Base-by-base conservation (phyloP, 2,329 filamentous ascomycete species). In the Pleoardoris graminearum region DNA sequence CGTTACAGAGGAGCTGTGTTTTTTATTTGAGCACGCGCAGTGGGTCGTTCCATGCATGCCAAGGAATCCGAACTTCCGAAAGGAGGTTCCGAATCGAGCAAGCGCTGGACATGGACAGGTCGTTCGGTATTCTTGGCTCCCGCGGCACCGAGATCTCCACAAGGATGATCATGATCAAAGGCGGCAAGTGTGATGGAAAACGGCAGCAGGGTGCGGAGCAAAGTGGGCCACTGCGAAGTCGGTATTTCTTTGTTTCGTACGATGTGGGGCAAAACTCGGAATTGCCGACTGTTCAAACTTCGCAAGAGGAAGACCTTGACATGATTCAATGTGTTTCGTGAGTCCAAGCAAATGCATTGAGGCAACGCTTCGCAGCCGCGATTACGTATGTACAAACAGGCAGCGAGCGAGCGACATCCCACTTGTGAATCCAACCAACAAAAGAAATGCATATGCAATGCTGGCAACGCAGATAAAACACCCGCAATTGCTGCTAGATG, bases 381-480 rank as follows among this genome's bases (percentile, higher is more conserved):
- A 41, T 39, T 36, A 50, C 7, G 33, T 53, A 47, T 43, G 22
- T 50, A 54, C 43, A 53, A 17, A 53, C 47, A 54, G 12, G 32
- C 32, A 38, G 36, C 29, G 22, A 47, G 39, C 44, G 29, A 48
- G 41, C 41, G 51, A 54, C 41, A 25, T 38, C 33, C 45, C 11
- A 19, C 21, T 17, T 19, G 16, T 23, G n/a, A 37, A 44, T 38
- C 38, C 38, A 36, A 41, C 38, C 16, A 6, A 16, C 8, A 44
- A 50, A 51, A 48, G 39, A 53, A 50, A 52, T 48, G 29, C 32
- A 23, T 54, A 52, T 52, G 53, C 57, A 54, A 55, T 44, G 47
- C 51, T 47, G 51, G 44, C 47, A 38, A 45, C 36, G 41, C 17
- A 51, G 16, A 39, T 22, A n/a, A 35, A n/a, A 21, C 25, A 25